Conservation (phyloP, 2,329 filamentous ascomycete genomes). For the Fusarium cyanostomum region DNA sequence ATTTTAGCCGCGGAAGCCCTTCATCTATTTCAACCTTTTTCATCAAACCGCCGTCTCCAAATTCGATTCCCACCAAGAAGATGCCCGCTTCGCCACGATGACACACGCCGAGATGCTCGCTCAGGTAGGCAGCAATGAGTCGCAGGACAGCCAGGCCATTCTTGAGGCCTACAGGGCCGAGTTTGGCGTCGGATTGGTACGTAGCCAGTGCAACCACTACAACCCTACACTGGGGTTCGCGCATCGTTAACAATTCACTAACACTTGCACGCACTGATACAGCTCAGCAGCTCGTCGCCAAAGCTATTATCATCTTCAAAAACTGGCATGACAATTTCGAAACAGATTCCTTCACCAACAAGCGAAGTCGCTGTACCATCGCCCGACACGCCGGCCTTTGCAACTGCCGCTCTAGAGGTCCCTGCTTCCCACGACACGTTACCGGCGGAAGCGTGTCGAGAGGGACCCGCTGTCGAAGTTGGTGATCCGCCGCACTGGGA, state of each 20-base stretch:
- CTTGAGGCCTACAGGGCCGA: slow-evolving; percentile 50
- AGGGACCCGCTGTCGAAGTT: slow-evolving; percentile 33
- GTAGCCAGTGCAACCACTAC: slow-evolving; percentile 41
- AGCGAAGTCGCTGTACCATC: slow-evolving; percentile 18
- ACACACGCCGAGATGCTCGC: slow-evolving; percentile 40
- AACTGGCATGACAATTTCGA: not conserved
- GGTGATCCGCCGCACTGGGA: slow-evolving; percentile 39
- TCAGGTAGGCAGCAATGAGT: slow-evolving; percentile 49
- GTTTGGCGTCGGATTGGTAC: slow-evolving; percentile 53
- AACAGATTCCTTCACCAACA: slow-evolving; percentile 11
- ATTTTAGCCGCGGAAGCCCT: slow-evolving; percentile 25
- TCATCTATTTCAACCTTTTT: slow-evolving; percentile 4
- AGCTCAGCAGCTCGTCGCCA: slow-evolving; percentile 34
- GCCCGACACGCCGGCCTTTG: slow-evolving; percentile 5
- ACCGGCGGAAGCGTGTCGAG: slow-evolving; percentile 18
- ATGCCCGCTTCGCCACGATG: slow-evolving; percentile 43
- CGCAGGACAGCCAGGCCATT: slow-evolving; percentile 57
- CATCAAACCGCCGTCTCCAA: not conserved
- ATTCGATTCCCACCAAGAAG: slow-evolving; percentile 1
- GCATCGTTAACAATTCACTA: slow-evolving; percentile 16
- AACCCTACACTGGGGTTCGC: slow-evolving; percentile 26
- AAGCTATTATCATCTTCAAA: slow-evolving; percentile 14
- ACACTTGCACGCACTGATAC: slow-evolving; percentile 11
- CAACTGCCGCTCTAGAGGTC: slow-evolving; percentile 4
- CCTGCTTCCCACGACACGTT: slow-evolving; percentile 29